Conservation (phyloP, 345 rosid species). For the Rhizophora apiculata region DNA sequence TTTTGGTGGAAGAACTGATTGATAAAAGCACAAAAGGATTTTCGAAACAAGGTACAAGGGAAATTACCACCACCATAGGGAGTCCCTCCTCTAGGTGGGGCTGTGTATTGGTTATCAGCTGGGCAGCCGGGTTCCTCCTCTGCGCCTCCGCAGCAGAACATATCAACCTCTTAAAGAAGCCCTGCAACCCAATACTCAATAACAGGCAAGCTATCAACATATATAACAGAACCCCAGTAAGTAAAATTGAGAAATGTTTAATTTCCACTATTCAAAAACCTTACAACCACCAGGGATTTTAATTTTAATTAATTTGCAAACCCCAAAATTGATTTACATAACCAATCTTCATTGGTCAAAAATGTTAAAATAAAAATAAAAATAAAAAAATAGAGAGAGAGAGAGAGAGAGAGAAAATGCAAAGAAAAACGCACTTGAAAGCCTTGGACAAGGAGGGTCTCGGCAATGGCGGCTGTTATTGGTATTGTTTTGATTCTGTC, state of each 20-base stretch:
- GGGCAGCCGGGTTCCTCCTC: constrained; percentile 81
- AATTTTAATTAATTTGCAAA: not conserved
- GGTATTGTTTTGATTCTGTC: too few relatives aligned
- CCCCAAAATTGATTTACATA: too few relatives aligned
- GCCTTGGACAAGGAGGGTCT: too few relatives aligned
- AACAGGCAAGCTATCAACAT: not conserved
- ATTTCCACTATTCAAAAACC: not conserved
- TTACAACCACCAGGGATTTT: not conserved
- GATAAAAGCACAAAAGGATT: not conserved
- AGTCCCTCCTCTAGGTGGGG: constrained; percentile 73
- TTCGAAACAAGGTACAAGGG: not conserved
- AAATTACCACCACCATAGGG: constrained; percentile 41
- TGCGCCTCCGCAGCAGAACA: constrained; percentile 89
- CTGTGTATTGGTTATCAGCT: constrained; percentile 53
- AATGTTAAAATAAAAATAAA: too few relatives aligned
- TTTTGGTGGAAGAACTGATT: not conserved
- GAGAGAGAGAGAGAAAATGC: too few relatives aligned
- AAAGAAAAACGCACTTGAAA: too few relatives aligned
- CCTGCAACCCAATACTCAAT: constrained; percentile 8
- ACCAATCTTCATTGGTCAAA: too few relatives aligned
- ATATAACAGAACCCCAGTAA: too few relatives aligned
- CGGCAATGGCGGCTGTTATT: too few relatives aligned
- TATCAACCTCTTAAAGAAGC: constrained; percentile 13
- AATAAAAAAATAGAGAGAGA: too few relatives aligned
- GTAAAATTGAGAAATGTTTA: too few relatives aligned